Evolutionary conservation across 257 asterid genomes (phyloP).

Genomic region (Solanum microdontum): DNA sequence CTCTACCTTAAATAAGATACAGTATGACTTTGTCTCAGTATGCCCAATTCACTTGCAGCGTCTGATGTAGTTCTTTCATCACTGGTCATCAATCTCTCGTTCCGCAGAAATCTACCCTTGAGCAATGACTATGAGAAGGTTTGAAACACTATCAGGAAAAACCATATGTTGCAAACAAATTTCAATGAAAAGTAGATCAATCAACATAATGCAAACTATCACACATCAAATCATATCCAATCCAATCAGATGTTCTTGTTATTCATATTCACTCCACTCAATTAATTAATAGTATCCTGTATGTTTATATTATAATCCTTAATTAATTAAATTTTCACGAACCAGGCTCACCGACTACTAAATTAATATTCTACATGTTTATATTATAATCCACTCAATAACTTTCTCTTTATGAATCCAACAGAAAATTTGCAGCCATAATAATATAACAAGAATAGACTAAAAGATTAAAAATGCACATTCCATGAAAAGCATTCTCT

Average conservation of each 20-base stretch:
- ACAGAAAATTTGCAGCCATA: neutral
- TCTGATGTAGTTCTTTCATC: constrained; percentile 41
- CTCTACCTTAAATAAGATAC: constrained; percentile 73
- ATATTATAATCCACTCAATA: neutral
- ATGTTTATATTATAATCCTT: neutral
- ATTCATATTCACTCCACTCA: neutral
- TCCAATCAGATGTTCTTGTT: neutral
- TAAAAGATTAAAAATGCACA: neutral
- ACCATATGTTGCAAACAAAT: neutral
- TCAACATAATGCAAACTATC: neutral
- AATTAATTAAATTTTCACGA: neutral
- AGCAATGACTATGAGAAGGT: constrained; percentile 45
- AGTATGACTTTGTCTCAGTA: constrained; percentile 63
- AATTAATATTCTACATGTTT: no score
- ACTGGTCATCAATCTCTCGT: constrained; percentile 19
- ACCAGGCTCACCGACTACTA: neutral
- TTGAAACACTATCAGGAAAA: neutral
- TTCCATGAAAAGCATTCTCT: neutral
- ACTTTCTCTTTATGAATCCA: neutral
- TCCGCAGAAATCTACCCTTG: constrained; percentile 64
- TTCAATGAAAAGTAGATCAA: neutral
- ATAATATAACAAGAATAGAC: neutral
- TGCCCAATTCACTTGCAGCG: constrained; percentile 58
- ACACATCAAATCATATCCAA: neutral
- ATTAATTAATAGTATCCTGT: neutral